Percentiles rank a stretch among this genome's conserved stretches.
These are phyloP conservation scores for Kwoniella sp. DNA, from an alignment of 768 basidiomycete species.

Conservation along the genomic window DNA sequence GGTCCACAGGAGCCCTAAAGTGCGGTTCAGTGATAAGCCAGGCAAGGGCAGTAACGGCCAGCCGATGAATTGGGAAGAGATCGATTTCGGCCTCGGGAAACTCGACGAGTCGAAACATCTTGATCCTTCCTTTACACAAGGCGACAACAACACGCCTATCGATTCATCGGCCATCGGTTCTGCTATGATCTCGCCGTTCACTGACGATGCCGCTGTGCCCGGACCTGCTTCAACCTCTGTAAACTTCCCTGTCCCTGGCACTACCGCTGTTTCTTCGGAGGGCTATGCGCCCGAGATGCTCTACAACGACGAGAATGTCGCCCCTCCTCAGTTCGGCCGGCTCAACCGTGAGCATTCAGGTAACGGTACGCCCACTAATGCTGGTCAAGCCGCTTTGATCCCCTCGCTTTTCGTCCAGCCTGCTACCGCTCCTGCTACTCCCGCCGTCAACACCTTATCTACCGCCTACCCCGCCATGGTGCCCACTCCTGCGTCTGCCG, in stretches of 20 bases:
- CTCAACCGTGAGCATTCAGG: not conserved
- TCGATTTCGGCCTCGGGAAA: slow-evolving; percentile 56
- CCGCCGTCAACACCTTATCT: slow-evolving; percentile 20
- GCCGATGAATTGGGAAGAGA: slow-evolving; percentile 55
- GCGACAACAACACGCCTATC: not conserved
- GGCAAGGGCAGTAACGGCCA: not conserved
- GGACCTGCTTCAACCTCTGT: slow-evolving; percentile 8
- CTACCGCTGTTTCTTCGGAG: slow-evolving; percentile 2
- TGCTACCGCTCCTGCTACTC: slow-evolving; percentile 46
- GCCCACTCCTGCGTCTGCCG: slow-evolving; percentile 23
- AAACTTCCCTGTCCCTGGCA: slow-evolving; percentile 15
- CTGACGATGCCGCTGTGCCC: slow-evolving; percentile 12
- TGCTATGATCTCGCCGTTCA: slow-evolving; percentile 15
- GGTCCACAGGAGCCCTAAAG: slow-evolving; percentile 17
- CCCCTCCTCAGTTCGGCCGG: slow-evolving; percentile 11
- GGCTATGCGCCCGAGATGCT: slow-evolving; percentile 18
- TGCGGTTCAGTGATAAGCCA: slow-evolving; percentile 8
- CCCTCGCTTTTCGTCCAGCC: slow-evolving; percentile 43
- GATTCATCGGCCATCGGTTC: slow-evolving; percentile 10
- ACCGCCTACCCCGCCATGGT: slow-evolving; percentile 31
- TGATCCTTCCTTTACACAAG: slow-evolving; percentile 15
- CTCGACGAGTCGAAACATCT: slow-evolving; percentile 43
- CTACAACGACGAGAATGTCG: slow-evolving; percentile 6
- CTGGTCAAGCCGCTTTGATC: slow-evolving; percentile 32
- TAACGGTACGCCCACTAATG: slow-evolving; percentile 4